Conservation (phyloP, 345 rosid genomes). For the Schrenkiella parvula region DNA sequence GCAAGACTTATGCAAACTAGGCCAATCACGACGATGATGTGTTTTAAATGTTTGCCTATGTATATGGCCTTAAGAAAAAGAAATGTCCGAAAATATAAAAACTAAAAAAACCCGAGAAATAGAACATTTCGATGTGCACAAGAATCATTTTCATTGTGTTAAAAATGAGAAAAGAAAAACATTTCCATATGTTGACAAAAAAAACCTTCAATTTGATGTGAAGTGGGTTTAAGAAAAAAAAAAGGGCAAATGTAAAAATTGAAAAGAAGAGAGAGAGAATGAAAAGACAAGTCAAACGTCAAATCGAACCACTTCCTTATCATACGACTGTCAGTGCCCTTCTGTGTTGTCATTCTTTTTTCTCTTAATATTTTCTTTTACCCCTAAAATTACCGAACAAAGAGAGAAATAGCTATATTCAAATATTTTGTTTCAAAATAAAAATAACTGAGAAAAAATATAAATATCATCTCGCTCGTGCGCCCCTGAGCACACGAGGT, state of each 20-base stretch:
- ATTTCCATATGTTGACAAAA: not conserved
- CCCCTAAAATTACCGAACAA: slow-evolving; percentile 19
- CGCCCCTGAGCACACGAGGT: slow-evolving; percentile 23
- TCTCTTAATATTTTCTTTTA: slow-evolving; percentile 1
- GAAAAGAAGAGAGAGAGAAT: slow-evolving; percentile 23
- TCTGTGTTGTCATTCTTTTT: slow-evolving; percentile 78
- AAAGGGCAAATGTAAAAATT: not conserved
- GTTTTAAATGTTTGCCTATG: not conserved
- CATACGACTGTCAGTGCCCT: slow-evolving; percentile 93
- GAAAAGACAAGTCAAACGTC: slow-evolving; percentile 99
- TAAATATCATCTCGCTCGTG: slow-evolving; percentile 19
- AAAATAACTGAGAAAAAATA: not conserved
- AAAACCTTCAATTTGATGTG: not conserved
- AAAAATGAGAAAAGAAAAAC: not conserved
- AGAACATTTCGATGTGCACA: not conserved
- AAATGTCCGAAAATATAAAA: not conserved
- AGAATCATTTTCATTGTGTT: not conserved
- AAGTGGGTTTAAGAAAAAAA: not conserved
- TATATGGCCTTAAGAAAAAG: not conserved
- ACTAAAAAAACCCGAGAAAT: not conserved
- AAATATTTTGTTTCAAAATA: not conserved
- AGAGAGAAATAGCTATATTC: not conserved
- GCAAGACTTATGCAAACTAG: slow-evolving; percentile 16
- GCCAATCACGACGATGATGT: slow-evolving; percentile 6
- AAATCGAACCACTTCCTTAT: slow-evolving; percentile 81